Evolutionary conservation across 164 flowering plant species (phyloP).

Genomic region (Nymphaea thermarum): DNA sequence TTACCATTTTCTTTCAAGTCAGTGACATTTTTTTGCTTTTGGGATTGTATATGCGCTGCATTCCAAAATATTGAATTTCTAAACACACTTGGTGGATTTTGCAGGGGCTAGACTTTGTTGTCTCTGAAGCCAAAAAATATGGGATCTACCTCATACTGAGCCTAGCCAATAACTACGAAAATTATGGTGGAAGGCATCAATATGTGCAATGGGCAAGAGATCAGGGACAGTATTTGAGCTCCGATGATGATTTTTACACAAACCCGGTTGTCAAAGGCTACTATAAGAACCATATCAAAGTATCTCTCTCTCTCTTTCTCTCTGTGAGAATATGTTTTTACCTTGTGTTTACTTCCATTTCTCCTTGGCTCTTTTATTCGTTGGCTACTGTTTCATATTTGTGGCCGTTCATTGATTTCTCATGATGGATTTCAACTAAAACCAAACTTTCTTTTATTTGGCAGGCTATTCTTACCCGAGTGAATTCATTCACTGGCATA

Average conservation of each 20-base stretch:
- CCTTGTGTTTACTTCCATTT: too few species aligned
- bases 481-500: constrained; percentile 47
- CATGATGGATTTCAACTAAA: background rate
- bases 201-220: constrained; percentile 53
- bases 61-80: background rate
- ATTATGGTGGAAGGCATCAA: constrained; percentile 41
- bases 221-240: constrained; percentile 16
- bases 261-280: constrained; percentile 24
- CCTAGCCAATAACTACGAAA: constrained; percentile 36
- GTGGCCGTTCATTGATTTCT: too few species aligned
- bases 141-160: constrained; percentile 36
- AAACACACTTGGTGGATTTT: background rate
- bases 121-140: constrained; percentile 36
- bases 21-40: background rate
- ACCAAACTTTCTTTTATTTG: background rate
- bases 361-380: too few species aligned
- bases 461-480: constrained; percentile 56
- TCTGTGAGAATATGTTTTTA: too few species aligned
- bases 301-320: constrained; percentile 6
- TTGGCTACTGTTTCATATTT: too few species aligned
- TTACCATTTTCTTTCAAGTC: background rate
- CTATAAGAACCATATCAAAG: constrained; percentile 51
- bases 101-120: constrained; percentile 54
- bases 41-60: background rate
- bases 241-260: constrained; percentile 39